phyloP scores from a whole-genome alignment of 306 rosid genomes.

The Quercus rubra region DNA sequence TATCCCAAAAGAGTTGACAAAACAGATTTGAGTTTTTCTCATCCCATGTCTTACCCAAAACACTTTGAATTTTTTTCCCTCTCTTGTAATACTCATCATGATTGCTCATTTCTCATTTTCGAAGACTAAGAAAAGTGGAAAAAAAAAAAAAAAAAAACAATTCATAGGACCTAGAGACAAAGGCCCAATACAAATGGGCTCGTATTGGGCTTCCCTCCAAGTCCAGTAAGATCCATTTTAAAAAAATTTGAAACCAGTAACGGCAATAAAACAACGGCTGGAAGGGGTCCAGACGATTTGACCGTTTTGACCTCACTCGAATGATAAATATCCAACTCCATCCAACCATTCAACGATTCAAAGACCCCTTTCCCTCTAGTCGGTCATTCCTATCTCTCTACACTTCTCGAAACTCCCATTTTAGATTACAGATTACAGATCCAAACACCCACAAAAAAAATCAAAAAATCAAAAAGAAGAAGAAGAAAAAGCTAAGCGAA shows the following conservation, averaged over 20 bases:
- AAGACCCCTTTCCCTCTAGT: background rate
- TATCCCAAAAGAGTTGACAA: no score
- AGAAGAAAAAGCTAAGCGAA: background rate
- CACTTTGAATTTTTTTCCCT: no score
- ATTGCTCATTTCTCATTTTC: no score
- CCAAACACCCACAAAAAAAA: background rate
- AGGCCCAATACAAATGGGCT: no score
- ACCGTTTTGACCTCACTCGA: background rate
- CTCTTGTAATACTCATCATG: no score
- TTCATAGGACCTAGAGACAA: no score
- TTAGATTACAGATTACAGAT: background rate
- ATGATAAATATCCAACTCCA: no score
- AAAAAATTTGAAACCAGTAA: background rate
- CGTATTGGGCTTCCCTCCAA: no score
- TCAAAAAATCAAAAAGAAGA: background rate
- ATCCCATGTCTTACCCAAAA: no score
- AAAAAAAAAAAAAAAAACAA: no score
- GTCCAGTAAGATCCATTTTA: background rate
- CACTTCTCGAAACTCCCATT: background rate
- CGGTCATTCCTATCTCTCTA: background rate
- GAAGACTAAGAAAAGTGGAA: no score
- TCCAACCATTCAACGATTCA: background rate
- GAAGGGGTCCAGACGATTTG: background rate
- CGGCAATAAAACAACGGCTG: background rate
- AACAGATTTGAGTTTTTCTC: no score